Conservation (phyloP, 768 basidiomycete species). For the Russula foetens region DNA sequence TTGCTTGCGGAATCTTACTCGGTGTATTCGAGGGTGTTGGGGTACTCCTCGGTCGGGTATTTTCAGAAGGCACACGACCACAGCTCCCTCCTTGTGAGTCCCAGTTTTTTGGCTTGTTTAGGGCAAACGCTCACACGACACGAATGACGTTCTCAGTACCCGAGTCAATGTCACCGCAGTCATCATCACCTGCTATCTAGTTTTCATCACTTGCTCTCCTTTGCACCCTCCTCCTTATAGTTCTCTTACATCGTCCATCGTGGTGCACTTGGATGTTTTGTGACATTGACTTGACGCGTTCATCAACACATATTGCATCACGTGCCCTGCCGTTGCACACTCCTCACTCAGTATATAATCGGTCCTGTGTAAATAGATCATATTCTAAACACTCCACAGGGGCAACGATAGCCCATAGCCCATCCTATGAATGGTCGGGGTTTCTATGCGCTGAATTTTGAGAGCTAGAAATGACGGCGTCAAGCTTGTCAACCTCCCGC, state of each 20-base stretch:
- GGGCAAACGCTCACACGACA: not conserved
- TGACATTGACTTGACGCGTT: not conserved
- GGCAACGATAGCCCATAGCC: not conserved
- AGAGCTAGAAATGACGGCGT: not conserved
- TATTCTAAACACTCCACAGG: conserved; percentile 5
- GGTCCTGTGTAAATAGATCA: conserved; percentile 12
- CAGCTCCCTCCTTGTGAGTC: conserved; percentile 71
- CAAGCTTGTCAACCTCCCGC: conserved; percentile 6
- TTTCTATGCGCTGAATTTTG: not conserved
- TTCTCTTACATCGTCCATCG: not conserved
- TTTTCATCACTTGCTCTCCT: not conserved
- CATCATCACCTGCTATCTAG: conserved; percentile 11
- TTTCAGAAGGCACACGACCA: conserved; percentile 75
- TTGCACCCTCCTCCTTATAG: not conserved
- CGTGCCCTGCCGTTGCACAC: not conserved
- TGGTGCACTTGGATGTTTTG: not conserved
- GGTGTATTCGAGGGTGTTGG: conserved; percentile 95
- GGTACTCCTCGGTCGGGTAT: conserved; percentile 81
- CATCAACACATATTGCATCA: not conserved
- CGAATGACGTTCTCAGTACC: conserved; percentile 3
- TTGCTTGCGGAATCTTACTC: conserved; percentile 92
- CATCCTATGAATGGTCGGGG: not conserved
- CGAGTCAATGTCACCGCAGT: conserved; percentile 16
- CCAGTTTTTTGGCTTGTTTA: not conserved
- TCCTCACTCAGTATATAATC: conserved; percentile 16